Evolutionary conservation across 345 rosid genomes (phyloP), one percentile per base, ranked within the genome.

Genomic region (Brassica incana): DNA sequence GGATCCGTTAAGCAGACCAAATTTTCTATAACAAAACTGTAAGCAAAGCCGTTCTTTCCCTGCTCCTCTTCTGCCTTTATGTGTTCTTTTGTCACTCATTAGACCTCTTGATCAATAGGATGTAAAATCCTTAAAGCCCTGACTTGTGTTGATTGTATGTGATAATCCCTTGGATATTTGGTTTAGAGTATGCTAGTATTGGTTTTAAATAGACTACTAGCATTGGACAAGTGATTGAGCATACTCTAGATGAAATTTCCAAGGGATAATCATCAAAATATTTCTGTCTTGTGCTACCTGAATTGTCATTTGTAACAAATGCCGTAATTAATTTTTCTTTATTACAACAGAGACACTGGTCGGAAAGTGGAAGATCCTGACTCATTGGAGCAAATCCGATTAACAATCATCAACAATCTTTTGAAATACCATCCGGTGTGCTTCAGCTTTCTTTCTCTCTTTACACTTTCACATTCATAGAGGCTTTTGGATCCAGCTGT

Each of bases 321-420:
- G 48, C 52, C 62, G 45, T 65, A 54, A 67, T 0, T 65, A 1
- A 29, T 29, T 67, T 59, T 75, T 8, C 12, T 3, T 67, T 77
- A 75, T 43, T 78, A 86, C 84, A 79, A 36, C 77, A 88, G 98
- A 83, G 94, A 88, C 67, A 83, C 87, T 72, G 99, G 99, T 60
- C 92, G 99, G 72, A 95, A 95, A 85, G 97, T 95, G 86, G 99
- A 95, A 78, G 96, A 95, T 85, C 94, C 97, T 71, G 98, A 95
- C 78, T 58, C 86, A 83, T 77, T 95, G 74, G 99, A 95, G 90
- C 85, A 89, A 83, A 91, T 95, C 68, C 97, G 97, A 25, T 90
- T 93, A 70, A 91, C 99, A 40, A 85, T 95, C 83, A 93, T 95
- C 73, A 95, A 86, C 85, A 95, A 95, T 84, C 98, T 95, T 65